Evolutionary conservation across 2,329 filamentous ascomycete genomes (phyloP), one percentile per base, ranked within the genome.

Genomic region (Monilinia laxa): DNA sequence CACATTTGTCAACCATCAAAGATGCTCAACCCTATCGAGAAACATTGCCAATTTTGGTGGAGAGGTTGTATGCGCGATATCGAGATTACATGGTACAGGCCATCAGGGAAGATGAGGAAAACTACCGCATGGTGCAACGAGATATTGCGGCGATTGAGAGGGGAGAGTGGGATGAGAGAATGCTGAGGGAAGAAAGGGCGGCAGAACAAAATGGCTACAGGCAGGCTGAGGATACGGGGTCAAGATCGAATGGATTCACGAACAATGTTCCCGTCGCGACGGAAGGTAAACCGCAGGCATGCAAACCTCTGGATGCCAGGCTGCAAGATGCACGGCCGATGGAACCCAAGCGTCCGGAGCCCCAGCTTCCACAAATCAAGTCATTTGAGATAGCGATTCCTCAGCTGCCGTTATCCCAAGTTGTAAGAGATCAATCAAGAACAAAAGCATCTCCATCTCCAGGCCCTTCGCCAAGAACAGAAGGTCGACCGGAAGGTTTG

Each of bases 21-120:
- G 90, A 93, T 70, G 86, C 86, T 4, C 82, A 84, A 65, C 83
- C 88, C 70, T 70, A 75, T 60, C 86, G 92, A 76, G 85, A 90
- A 60, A 86, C 90, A 70, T 81, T 96, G 2, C 90, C 90, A 1
- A 80, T 83, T 38, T 79, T 97, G 55, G 85, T 96, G 58, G 83
- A 89, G 67, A 87, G 89, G 70, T 82, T 97, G 1, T 96, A 95
- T 75, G 83, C 85, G 16, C 84, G 86, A 69, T 97, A 96, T 76
- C 85, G 88, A 70, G 86, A 90, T 56, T 81, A 88, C 54, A 81
- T 89, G 59, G 83, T 92, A n/a, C 80, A 81, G 66, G 84, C 89
- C 73, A 91, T 97, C 68, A 82, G 85, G 67, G 85, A 90, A 65
- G 89, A 95, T 69, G 93, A 97, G 80, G 83, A 82, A 67, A 83